Evolutionary conservation across 306 rosid species (phyloP).

Genomic region (Dalbergia oliveri): DNA sequence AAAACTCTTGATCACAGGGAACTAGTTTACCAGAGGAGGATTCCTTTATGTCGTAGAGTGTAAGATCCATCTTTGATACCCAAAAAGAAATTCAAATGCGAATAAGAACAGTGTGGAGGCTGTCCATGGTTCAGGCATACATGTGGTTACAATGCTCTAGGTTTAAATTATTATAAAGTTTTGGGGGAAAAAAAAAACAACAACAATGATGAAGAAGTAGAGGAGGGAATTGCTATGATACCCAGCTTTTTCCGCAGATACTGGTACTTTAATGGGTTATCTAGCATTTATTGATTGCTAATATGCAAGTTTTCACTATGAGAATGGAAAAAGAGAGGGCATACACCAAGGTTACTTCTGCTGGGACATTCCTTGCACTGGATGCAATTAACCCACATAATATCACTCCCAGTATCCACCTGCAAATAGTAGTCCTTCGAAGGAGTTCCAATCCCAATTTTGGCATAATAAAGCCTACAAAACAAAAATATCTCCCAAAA

Average conservation of each 20-base stretch:
- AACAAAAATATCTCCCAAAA: constrained; percentile 1
- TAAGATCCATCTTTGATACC: constrained; percentile 72
- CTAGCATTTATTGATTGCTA: constrained; percentile 3
- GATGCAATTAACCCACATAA: constrained; percentile 97
- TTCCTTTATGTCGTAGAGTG: constrained; percentile 74
- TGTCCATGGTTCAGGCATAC: constrained; percentile 21
- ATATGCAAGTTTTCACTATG: background rate
- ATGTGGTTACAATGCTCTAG: constrained; percentile 15
- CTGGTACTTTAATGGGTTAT: background rate
- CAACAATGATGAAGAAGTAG: background rate
- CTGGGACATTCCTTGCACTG: constrained; percentile 89
- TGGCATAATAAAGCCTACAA: constrained; percentile 93
- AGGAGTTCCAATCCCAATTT: constrained; percentile 97
- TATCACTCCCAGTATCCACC: constrained; percentile 96
- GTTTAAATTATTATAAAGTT: background rate
- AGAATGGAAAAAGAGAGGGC: constrained; percentile 18
- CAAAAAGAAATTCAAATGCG: constrained; percentile 29
- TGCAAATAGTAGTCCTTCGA: constrained; percentile 86
- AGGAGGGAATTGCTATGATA: background rate
- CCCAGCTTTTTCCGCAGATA: background rate
- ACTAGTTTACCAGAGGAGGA: constrained; percentile 78
- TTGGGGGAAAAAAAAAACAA: background rate
- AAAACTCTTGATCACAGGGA: constrained; percentile 77
- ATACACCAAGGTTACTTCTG: constrained; percentile 92
- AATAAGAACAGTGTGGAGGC: constrained; percentile 36